Conservation (phyloP, 1,284 basidiomycete genomes). For the Sphagnurus paluster region DNA sequence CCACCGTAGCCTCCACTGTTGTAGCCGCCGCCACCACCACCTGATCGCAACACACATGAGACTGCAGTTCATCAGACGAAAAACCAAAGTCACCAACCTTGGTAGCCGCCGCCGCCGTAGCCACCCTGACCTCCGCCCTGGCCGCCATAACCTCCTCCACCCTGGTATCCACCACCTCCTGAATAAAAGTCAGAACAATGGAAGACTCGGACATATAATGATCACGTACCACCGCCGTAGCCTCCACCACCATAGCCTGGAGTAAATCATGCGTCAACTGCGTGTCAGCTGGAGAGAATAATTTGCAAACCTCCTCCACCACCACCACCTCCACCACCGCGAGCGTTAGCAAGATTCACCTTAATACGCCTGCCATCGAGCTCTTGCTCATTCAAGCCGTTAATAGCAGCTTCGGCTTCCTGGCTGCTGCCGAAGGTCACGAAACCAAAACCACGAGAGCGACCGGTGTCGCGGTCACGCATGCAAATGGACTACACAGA, state of each 20-base stretch:
- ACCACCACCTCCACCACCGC: slow-evolving; percentile 41
- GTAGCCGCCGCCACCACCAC: slow-evolving; percentile 6
- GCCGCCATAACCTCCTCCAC: slow-evolving; percentile 17
- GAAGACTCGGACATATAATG: too few species aligned
- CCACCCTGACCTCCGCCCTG: slow-evolving; percentile 9
- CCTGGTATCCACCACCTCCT: slow-evolving; percentile 17
- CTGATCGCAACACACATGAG: not conserved
- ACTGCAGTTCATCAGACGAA: too few species aligned
- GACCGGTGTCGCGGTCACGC: slow-evolving; percentile 96
- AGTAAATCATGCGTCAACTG: slow-evolving; percentile 3
- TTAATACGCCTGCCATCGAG: slow-evolving; percentile 92
- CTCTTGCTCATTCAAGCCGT: slow-evolving; percentile 84
- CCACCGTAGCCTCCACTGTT: slow-evolving; percentile 3
- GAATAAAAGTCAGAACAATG: too few species aligned
- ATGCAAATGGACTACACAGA: slow-evolving; percentile 84
- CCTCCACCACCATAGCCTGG: slow-evolving; percentile 26
- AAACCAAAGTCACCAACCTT: slow-evolving; percentile 12
- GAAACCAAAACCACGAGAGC: slow-evolving; percentile 96
- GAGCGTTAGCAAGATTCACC: slow-evolving; percentile 94
- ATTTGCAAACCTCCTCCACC: slow-evolving; percentile 22
- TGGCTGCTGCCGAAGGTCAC: slow-evolving; percentile 68
- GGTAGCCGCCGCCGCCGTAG: slow-evolving; percentile 4
- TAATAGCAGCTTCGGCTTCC: slow-evolving; percentile 84
- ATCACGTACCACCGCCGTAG: slow-evolving; percentile 21
- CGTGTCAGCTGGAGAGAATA: not conserved